phyloP scores from a whole-genome alignment of 768 basidiomycete species.

The Leccinum subgranulosum region DNA sequence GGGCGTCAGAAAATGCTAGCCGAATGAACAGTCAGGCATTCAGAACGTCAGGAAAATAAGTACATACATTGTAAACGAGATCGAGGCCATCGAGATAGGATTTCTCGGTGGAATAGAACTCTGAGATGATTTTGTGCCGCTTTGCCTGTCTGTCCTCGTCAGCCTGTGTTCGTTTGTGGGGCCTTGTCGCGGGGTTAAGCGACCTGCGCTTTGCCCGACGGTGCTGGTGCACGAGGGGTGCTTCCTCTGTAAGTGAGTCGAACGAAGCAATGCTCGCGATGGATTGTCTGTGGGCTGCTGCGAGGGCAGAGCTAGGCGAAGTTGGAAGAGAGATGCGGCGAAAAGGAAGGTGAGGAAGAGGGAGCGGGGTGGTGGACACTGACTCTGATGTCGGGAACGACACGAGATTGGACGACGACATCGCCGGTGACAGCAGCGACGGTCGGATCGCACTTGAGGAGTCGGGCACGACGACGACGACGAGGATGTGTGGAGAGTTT shows the following conservation, averaged over 20 bases:
- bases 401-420: conserved; percentile 15
- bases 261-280: conserved; percentile 70
- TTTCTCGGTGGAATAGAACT: conserved; percentile 79
- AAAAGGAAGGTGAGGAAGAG: conserved; percentile 55
- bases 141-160: conserved; percentile 54
- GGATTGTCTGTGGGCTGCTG: conserved; percentile 50
- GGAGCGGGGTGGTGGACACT: conserved; percentile 24
- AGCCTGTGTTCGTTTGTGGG: conserved; percentile 35
- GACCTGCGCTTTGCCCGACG: conserved; percentile 37
- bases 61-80: conserved; percentile 71
- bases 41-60: not conserved
- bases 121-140: conserved; percentile 67
- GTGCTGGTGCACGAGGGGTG: conserved; percentile 16
- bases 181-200: conserved; percentile 22
- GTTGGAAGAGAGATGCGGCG: conserved; percentile 61
- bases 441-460: conserved; percentile 9
- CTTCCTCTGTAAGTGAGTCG: conserved; percentile 64
- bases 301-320: conserved; percentile 41
- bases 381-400: conserved; percentile 34
- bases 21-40: conserved; percentile 1
- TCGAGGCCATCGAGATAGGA: conserved; percentile 81
- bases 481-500: not conserved
- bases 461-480: not conserved
- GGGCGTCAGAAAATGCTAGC: conserved; percentile 79
- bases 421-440: conserved; percentile 18